Evolutionary conservation across 805 yeast species (phyloP), one percentile per base, ranked within the genome.

Genomic region (Candida yuanshanica): DNA sequence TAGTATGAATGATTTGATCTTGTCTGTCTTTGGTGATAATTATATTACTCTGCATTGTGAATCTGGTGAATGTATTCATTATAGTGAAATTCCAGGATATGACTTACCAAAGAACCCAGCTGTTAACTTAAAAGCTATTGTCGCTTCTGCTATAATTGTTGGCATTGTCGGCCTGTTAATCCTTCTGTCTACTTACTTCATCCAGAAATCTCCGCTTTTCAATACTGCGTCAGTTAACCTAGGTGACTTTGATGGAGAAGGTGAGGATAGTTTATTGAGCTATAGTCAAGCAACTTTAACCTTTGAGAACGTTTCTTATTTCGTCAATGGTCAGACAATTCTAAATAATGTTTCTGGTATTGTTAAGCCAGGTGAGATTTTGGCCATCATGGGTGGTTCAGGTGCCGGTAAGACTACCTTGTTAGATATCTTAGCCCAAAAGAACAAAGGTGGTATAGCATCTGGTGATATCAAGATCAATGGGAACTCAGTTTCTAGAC

Each of bases 391-490:
- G 95, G 99, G 99, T 34, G 97, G 97, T 1, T 90, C 97, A 0
- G 99, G 99, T 37, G 98, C 99, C 12, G 99, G 99, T 39, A 93
- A 93, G 59, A 91, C 99, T 1, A 91, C 99, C 0, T 65, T 93
- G 33, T 66, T 93, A 38, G 99, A 93, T 57, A 89, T 93, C 44
- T 66, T 93, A 42, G 98, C 98, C 0, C 84, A 82, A 36, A 93
- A 91, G 58, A 76, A 80, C 56, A 93, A 91, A 56, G 72, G 80
- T 25, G 99, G 99, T 2, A 47, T 49, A 1, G 72, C 78, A 9
- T 51, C 67, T 1, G 97, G 96, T n/a, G 57, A 66, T 2, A 75
- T 91, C 11, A 76, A 70, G 50, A 76, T 89, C 18, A 93, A 93
- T 60, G 98, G 98, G 3, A 74, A 75, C 45, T 48, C 48, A 7